A percentile compares a stretch with the other conserved stretches of the same genome.
These are phyloP conservation scores for Chrysoporthe austroafricana DNA, from an alignment of 2,329 filamentous ascomycete genomes.

Conservation along the genomic window DNA sequence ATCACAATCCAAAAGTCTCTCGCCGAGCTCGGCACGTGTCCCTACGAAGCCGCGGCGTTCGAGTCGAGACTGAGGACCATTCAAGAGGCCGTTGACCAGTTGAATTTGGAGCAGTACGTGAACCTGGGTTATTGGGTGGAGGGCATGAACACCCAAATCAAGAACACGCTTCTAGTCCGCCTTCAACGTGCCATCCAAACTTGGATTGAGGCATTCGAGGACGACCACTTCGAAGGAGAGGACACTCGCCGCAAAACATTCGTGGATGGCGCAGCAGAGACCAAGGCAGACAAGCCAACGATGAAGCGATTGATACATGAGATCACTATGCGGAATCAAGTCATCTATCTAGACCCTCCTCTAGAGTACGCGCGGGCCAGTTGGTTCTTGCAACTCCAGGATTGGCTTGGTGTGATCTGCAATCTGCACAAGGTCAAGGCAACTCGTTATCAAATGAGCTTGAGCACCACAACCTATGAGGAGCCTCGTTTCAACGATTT, in stretches of 20 bases:
- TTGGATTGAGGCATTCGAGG: constrained; percentile 87
- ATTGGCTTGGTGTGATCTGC: constrained; percentile 92
- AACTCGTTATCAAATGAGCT: constrained; percentile 88
- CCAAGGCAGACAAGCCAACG: constrained; percentile 59
- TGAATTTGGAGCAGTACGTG: constrained; percentile 94
- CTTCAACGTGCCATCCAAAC: constrained; percentile 81
- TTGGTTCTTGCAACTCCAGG: constrained; percentile 91
- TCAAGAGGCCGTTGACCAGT: constrained; percentile 90
- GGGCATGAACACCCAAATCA: constrained; percentile 83
- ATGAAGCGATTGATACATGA: constrained; percentile 83
- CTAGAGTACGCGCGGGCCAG: constrained; percentile 88
- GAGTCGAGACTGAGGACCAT: constrained; percentile 80
- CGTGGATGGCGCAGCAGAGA: constrained; percentile 43
- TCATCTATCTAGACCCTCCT: constrained; percentile 94
- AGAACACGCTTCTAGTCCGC: constrained; percentile 76
- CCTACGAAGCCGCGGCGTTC: constrained; percentile 81
- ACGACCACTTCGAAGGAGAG: constrained; percentile 55
- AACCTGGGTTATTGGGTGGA: constrained; percentile 91
- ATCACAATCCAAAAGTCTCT: constrained; percentile 81
- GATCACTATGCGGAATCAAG: constrained; percentile 96
- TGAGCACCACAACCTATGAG: constrained; percentile 67
- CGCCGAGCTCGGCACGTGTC: constrained; percentile 80
- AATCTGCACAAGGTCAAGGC: constrained; percentile 94
- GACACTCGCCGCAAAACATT: constrained; percentile 54
- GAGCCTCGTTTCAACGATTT: constrained; percentile 81